Base-by-base conservation (phyloP, 805 yeast species). In the Kuraishia floccosa region DNA sequence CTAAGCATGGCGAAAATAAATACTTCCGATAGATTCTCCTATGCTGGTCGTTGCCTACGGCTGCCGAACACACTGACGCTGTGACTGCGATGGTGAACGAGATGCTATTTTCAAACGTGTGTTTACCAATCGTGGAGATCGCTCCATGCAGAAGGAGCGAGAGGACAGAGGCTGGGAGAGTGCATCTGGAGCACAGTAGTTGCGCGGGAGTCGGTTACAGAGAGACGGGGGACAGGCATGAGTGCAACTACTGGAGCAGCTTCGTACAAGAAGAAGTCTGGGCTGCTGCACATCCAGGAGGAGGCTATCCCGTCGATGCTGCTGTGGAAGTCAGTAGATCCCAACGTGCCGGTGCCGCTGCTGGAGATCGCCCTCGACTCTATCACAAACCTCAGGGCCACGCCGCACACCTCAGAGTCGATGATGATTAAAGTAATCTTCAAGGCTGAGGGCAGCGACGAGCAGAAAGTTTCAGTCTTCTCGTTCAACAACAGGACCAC, bases 401-500 rank as follows among this genome's bases (percentile, higher is more conserved):
- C 91, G 0, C 76, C 83, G 5, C 75, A 76, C 10, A 53, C 70
- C 0, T 63, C 75, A 17, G 79, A 76, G 10, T 76, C 75, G 40
- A 71, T 81, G 78, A 68, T 72, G 56, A 52, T 84, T 30, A 71
- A 71, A 42, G 55, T 83, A 12, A 53, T 72, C 6, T 66, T 71
- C 6, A 62, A 60, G 24, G 51, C 49, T 2, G 5, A 48, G 50
- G 11, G 46, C 49, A 12, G 42, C 41, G 31, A 35, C 44, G 19
- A 39, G 49, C 6, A 38, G 48, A 31, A 36, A 43, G 30, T 40
- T 43, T 56, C 58, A 17, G 52, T 68, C 25, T 72, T 86, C 38
- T 63, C 79, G 1, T 83, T 85, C 53, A 74, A 72, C 34, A 78
- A 73, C 44, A 59, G 91, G 30, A 71, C 72, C 13, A 78, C 81